Conservation (phyloP, 106 monocot genomes). For the Allium sativum region DNA sequence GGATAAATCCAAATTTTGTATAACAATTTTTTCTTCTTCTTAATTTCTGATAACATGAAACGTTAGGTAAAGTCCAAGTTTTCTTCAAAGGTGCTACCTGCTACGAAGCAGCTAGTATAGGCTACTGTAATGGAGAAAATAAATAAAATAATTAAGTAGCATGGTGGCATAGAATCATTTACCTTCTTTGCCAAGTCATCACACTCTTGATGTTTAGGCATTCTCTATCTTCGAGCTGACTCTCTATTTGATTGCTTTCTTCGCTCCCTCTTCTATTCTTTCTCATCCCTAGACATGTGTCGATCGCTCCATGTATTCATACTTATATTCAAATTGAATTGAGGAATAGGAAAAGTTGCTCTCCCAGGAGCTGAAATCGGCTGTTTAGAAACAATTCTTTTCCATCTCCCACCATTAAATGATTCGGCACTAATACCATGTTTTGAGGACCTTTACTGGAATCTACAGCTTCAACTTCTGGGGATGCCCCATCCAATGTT, state of each 20-base stretch:
- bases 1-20: too few relatives aligned
- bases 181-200: constrained; percentile 43
- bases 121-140: too few relatives aligned
- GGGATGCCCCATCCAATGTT: constrained; percentile 8
- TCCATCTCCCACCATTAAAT: constrained; percentile 13
- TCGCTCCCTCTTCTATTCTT: constrained; percentile 69
- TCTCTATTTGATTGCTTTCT: constrained; percentile 97
- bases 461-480: constrained; percentile 34
- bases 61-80: too few relatives aligned
- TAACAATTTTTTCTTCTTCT: too few relatives aligned
- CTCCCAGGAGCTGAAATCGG: constrained; percentile 58
- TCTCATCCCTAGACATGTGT: constrained; percentile 45
- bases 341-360: constrained; percentile 24
- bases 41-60: too few relatives aligned
- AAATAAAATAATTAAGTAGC: too few relatives aligned
- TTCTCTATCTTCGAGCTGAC: constrained; percentile 91
- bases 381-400: constrained; percentile 34
- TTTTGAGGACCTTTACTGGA: constrained; percentile 1
- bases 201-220: constrained; percentile 73
- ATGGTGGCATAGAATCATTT: too few relatives aligned
- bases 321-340: constrained; percentile 48
- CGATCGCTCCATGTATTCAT: constrained; percentile 48
- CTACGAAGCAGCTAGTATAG: too few relatives aligned
- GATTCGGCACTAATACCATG: constrained; percentile 21
- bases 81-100: too few relatives aligned